Evolutionary conservation across 441 rosid genomes (phyloP).

Genomic region (Pelargonium fulgidum): DNA sequence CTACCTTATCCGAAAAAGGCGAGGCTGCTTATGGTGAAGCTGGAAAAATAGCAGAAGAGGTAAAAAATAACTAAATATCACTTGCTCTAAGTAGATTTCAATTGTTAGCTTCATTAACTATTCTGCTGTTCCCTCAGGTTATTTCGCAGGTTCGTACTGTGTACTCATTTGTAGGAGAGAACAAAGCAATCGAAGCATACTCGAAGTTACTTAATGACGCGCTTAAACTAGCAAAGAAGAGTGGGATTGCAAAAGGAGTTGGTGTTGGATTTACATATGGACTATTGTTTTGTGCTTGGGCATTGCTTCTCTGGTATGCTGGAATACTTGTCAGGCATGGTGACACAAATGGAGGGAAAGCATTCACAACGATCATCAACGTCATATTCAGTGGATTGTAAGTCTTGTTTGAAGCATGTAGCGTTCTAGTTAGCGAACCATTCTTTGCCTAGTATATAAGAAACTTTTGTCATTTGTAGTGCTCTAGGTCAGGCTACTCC

Average conservation of each 20-base stretch:
- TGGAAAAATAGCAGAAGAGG: constrained; percentile 48
- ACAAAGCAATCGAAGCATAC: constrained; percentile 36
- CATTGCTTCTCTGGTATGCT: constrained; percentile 31
- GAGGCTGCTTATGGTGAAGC: constrained; percentile 50
- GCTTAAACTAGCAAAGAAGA: constrained; percentile 46
- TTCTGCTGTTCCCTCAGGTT: constrained; percentile 28
- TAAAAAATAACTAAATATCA: too few relatives aligned
- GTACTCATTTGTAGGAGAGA: constrained; percentile 54
- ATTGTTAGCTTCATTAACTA: too few relatives aligned
- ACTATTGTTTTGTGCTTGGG: constrained; percentile 38
- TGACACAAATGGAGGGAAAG: constrained; percentile 48
- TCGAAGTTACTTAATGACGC: constrained; percentile 43
- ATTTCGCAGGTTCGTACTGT: constrained; percentile 57
- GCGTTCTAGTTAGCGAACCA: neutral
- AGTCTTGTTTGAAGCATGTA: constrained; percentile 19
- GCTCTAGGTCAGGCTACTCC: constrained; percentile 41
- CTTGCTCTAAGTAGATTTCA: too few relatives aligned
- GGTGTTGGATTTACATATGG: constrained; percentile 35
- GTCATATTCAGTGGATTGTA: constrained; percentile 65
- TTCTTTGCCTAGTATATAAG: too few relatives aligned
- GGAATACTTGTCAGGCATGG: constrained; percentile 68
- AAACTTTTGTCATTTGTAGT: neutral
- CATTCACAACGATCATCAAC: constrained; percentile 55
- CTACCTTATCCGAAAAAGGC: neutral
- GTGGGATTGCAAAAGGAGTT: constrained; percentile 56